Percentiles rank a stretch among this genome's conserved stretches.
These are phyloP conservation scores for Osmanthus fragrans DNA, from an alignment of 257 asterid species.

Conservation along the genomic window DNA sequence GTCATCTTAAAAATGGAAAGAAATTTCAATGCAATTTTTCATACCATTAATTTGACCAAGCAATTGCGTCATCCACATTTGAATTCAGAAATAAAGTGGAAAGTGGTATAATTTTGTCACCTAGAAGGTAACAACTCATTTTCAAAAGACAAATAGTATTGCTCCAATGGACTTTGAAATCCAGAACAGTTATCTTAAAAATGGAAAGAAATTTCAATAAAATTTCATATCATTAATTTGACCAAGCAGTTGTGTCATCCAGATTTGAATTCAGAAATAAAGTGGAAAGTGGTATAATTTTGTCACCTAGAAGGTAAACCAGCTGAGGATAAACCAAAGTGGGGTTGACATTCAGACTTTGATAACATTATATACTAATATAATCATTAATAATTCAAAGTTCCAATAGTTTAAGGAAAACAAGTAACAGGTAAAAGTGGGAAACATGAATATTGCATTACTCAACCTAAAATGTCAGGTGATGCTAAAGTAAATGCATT, in stretches of 20 bases:
- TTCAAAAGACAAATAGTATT: not conserved
- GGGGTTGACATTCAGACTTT: not conserved
- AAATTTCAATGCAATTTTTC: not conserved
- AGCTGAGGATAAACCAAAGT: not conserved
- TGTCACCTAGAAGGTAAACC: conserved; percentile 3
- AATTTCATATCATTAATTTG: not conserved
- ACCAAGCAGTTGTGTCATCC: not conserved
- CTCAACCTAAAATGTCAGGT: not conserved
- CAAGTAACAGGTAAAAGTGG: not conserved
- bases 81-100: conserved; percentile 2
- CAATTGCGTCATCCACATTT: not conserved
- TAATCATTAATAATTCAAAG: not conserved
- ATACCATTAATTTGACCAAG: not conserved
- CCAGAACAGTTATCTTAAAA: not conserved
- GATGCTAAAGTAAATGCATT: not conserved
- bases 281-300: not conserved
- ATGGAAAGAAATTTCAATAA: not conserved
- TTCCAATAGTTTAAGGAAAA: not conserved
- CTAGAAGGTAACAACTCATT: conserved; percentile 2
- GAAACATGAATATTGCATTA: not conserved
- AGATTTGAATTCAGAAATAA: conserved; percentile 1
- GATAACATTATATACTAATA: not conserved
- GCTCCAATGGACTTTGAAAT: too few species aligned
- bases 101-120: not conserved
- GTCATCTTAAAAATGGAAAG: not conserved